Evolutionary conservation across 306 rosid genomes (phyloP).

Genomic region (Sphenostylis stenocarpa): DNA sequence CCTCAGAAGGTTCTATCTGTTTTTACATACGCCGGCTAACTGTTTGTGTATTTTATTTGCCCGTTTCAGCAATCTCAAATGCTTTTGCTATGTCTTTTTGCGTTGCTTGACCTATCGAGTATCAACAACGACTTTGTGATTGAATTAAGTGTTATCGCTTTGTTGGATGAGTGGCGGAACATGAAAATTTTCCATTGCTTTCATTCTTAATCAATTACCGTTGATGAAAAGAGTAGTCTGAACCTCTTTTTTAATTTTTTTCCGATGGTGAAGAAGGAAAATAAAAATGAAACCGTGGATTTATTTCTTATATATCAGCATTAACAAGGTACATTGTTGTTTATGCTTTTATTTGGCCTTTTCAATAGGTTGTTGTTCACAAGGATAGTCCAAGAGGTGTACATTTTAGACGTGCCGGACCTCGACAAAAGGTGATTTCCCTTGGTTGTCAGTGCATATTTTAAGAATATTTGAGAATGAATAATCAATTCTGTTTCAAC

Average conservation of each 20-base stretch:
- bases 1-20: conserved; percentile 60
- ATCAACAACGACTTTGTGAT: background rate
- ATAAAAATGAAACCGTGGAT: background rate
- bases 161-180: background rate
- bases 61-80: background rate
- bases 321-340: conserved; percentile 24
- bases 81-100: background rate
- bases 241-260: background rate
- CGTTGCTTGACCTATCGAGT: background rate
- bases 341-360: conserved; percentile 14
- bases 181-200: background rate
- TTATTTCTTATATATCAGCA: background rate
- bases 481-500: background rate
- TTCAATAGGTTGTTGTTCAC: conserved; percentile 73
- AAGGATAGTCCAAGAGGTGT: conserved; percentile 76
- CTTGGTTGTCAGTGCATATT: background rate
- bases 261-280: background rate
- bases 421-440: conserved; percentile 75
- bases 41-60: conserved; percentile 18
- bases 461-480: background rate
- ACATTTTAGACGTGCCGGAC: conserved; percentile 96
- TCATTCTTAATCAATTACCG: background rate
- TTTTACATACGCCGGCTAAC: background rate
- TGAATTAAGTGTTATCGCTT: background rate
- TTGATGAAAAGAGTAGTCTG: background rate